Conservation (phyloP, 768 basidiomycete species). For the Pleurotus pulmonarius region DNA sequence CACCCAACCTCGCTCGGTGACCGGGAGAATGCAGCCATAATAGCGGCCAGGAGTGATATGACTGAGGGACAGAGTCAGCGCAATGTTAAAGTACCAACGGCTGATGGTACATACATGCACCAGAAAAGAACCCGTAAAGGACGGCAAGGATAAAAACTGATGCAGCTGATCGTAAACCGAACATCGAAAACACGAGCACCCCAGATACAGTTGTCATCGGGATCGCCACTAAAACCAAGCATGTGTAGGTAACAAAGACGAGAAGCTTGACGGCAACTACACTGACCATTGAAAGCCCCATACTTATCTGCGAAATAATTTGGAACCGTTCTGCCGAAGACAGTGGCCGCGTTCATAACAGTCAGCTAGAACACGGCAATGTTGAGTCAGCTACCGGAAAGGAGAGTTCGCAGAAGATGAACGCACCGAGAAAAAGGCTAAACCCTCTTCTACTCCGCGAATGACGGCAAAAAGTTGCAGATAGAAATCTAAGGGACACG, state of each 20-base stretch:
- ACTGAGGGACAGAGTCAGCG: too few species aligned
- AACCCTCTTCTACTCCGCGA: slow-evolving; percentile 32
- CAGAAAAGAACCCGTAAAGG: too few species aligned
- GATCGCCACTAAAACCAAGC: slow-evolving; percentile 33
- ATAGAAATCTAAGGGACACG: slow-evolving; percentile 58
- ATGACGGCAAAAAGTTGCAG: slow-evolving; percentile 47
- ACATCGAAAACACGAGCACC: slow-evolving; percentile 47
- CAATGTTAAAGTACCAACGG: too few species aligned
- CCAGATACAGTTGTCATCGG: slow-evolving; percentile 38
- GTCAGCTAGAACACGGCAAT: slow-evolving; percentile 31
- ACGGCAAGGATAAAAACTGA: too few species aligned
- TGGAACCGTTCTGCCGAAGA: slow-evolving; percentile 54
- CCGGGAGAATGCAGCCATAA: too few species aligned
- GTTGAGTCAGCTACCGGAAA: not conserved
- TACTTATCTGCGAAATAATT: slow-evolving; percentile 49
- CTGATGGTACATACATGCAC: too few species aligned
- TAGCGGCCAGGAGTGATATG: too few species aligned
- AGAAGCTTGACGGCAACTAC: slow-evolving; percentile 35
- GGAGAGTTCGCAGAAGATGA: not conserved
- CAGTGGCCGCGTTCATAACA: slow-evolving; percentile 46
- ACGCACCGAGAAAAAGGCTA: slow-evolving; percentile 49
- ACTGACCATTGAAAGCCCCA: slow-evolving; percentile 47
- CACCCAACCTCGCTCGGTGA: too few species aligned
- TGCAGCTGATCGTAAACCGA: too few species aligned
- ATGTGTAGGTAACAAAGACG: slow-evolving; percentile 44